phyloP scores from a whole-genome alignment of 768 basidiomycete genomes.

The Lentinula aciculospora region DNA sequence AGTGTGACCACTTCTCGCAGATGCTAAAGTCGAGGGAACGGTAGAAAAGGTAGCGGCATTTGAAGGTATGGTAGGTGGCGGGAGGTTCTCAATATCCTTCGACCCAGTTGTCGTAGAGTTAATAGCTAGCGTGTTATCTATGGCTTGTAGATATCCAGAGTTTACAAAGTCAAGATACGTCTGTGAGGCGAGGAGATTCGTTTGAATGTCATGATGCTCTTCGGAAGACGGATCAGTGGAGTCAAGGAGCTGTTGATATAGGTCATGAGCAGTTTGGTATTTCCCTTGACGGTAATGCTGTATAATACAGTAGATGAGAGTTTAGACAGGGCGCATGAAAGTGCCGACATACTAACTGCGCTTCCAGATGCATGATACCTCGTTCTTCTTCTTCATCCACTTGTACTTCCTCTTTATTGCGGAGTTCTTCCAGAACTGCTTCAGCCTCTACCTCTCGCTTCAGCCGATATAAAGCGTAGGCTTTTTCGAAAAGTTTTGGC shows the following conservation, averaged over 20 bases:
- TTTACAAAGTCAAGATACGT: constrained; percentile 82
- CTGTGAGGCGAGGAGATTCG: constrained; percentile 79
- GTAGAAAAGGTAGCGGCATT: constrained; percentile 21
- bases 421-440: constrained; percentile 43
- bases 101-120: constrained; percentile 23
- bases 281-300: constrained; percentile 76
- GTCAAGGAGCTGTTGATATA: constrained; percentile 80
- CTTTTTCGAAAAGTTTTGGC: constrained; percentile 54
- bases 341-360: constrained; percentile 66
- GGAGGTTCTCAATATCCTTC: constrained; percentile 48
- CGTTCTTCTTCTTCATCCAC: constrained; percentile 34
- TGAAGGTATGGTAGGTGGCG: constrained; percentile 46
- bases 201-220: constrained; percentile 83
- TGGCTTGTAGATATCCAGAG: constrained; percentile 56
- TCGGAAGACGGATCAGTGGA: constrained; percentile 73
- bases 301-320: constrained; percentile 5
- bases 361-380: constrained; percentile 75
- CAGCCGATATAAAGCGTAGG: constrained; percentile 83
- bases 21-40: constrained; percentile 22
- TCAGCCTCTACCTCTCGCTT: constrained; percentile 68
- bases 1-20: constrained; percentile 7
- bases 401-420: constrained; percentile 30
- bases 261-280: constrained; percentile 66
- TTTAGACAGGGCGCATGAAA: neutral
- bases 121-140: constrained; percentile 54